A percentile compares a stretch with the other conserved stretches of the same genome.
phyloP scores from a whole-genome alignment of 352 stramenopile genomes.

The Phytophthora sojae region DNA sequence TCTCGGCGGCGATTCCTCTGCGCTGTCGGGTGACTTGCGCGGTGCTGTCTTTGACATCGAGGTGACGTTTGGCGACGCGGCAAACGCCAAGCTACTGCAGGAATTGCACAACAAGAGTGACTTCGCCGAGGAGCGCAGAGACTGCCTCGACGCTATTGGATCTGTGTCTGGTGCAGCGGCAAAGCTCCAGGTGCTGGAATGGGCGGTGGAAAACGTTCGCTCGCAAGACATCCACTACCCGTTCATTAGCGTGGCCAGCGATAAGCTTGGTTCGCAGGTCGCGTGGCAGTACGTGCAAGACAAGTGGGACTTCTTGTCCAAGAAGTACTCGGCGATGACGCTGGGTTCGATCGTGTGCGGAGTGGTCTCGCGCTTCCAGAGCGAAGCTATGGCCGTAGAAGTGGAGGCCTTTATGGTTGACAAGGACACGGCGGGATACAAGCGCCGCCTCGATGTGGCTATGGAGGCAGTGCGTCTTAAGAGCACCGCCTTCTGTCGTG shows the following conservation, averaged over 20 bases:
- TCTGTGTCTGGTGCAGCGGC: conserved; percentile 43
- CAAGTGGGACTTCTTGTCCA: conserved; percentile 64
- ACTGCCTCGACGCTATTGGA: conserved; percentile 68
- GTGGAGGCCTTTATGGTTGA: conserved; percentile 62
- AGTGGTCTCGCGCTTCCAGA: conserved; percentile 57
- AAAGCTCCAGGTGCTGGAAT: conserved; percentile 80
- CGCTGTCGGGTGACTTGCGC: conserved; percentile 67
- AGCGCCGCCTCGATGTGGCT: conserved; percentile 58
- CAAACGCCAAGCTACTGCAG: conserved; percentile 64
- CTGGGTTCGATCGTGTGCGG: conserved; percentile 53
- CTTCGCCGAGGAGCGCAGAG: conserved; percentile 70
- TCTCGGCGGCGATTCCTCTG: conserved; percentile 47
- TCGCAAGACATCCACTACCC: conserved; percentile 68
- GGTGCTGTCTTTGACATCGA: conserved; percentile 66
- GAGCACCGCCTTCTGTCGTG: conserved; percentile 52
- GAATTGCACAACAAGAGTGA: conserved; percentile 70
- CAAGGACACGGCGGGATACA: conserved; percentile 69
- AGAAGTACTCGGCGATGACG: conserved; percentile 68
- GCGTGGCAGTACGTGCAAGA: conserved; percentile 76
- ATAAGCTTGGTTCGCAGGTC: conserved; percentile 53
- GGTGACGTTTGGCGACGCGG: conserved; percentile 42
- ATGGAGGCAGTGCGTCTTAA: conserved; percentile 72
- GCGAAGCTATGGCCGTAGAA: conserved; percentile 53
- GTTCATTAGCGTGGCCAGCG: conserved; percentile 63
- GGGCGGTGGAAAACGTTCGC: conserved; percentile 69